phyloP scores from a whole-genome alignment of 805 yeast genomes.

The Grigorovia yakushimaensis region DNA sequence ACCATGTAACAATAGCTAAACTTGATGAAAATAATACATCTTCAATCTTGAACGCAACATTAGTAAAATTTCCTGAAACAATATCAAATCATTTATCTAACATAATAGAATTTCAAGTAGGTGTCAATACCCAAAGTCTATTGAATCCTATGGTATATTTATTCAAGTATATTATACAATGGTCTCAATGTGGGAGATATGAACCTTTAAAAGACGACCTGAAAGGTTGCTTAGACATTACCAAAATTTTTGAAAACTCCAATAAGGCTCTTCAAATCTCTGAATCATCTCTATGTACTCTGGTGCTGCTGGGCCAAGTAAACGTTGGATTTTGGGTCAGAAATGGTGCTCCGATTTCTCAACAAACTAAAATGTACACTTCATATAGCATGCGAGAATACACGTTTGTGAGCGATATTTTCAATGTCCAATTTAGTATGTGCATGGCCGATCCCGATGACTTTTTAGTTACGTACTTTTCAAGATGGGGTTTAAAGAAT shows the following conservation, averaged over 20 bases:
- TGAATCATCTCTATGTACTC: constrained; percentile 68
- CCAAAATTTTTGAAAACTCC: constrained; percentile 13
- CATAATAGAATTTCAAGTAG: constrained; percentile 23
- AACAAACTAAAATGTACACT: constrained; percentile 71
- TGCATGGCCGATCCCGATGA: constrained; percentile 47
- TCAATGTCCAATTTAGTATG: constrained; percentile 52
- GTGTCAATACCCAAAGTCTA: constrained; percentile 24
- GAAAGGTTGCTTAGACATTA: constrained; percentile 11
- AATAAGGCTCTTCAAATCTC: constrained; percentile 16
- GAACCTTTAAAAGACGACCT: constrained; percentile 13
- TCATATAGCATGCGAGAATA: constrained; percentile 72
- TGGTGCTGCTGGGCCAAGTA: constrained; percentile 74
- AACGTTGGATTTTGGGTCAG: constrained; percentile 91
- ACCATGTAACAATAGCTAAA: background rate
- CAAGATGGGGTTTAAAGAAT: constrained; percentile 57
- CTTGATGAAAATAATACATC: background rate
- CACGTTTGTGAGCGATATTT: constrained; percentile 73
- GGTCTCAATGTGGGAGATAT: constrained; percentile 28
- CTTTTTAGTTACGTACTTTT: constrained; percentile 46
- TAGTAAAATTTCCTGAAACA: constrained; percentile 8
- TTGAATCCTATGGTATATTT: constrained; percentile 27
- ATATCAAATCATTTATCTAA: constrained; percentile 18
- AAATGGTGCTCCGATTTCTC: constrained; percentile 73
- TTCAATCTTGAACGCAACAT: background rate
- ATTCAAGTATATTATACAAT: constrained; percentile 24